These are phyloP conservation scores for Candida ortonii DNA, from an alignment of 805 yeast species.

Conservation along the genomic window DNA sequence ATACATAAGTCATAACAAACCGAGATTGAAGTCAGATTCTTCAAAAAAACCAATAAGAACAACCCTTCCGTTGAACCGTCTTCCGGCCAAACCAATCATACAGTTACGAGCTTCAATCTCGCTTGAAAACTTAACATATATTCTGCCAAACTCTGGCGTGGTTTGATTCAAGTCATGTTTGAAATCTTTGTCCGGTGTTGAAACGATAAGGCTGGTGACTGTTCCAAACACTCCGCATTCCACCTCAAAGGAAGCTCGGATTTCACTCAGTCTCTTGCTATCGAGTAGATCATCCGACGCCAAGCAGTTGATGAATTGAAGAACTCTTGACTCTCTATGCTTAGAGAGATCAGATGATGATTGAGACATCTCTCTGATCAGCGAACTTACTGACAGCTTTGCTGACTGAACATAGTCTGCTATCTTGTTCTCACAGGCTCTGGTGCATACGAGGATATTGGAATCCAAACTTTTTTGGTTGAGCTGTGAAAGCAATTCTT, in stretches of 20 bases:
- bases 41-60: conserved; percentile 63
- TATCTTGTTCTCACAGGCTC: conserved; percentile 37
- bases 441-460: conserved; percentile 33
- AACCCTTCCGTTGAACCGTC: conserved; percentile 63
- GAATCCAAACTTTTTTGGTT: conserved; percentile 37
- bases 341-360: conserved; percentile 14
- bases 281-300: conserved; percentile 62
- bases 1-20: conserved; percentile 24
- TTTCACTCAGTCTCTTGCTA: conserved; percentile 44
- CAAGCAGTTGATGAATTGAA: conserved; percentile 65
- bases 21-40: conserved; percentile 54
- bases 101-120: conserved; percentile 54
- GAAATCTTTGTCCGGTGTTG: conserved; percentile 47
- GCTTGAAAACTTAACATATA: conserved; percentile 62
- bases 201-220: conserved; percentile 55
- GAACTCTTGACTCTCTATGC: conserved; percentile 41
- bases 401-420: conserved; percentile 22
- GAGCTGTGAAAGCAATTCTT: conserved; percentile 33
- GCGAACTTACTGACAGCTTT: conserved; percentile 19
- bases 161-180: conserved; percentile 37
- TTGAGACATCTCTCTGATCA: conserved; percentile 15
- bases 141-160: conserved; percentile 64
- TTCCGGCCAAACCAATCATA: conserved; percentile 55
- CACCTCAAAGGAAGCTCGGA: conserved; percentile 48
- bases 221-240: conserved; percentile 52